Evolutionary conservation across 2,329 filamentous ascomycete genomes (phyloP), one percentile per base, ranked within the genome.

Genomic region (Fusarium xyrophilum): DNA sequence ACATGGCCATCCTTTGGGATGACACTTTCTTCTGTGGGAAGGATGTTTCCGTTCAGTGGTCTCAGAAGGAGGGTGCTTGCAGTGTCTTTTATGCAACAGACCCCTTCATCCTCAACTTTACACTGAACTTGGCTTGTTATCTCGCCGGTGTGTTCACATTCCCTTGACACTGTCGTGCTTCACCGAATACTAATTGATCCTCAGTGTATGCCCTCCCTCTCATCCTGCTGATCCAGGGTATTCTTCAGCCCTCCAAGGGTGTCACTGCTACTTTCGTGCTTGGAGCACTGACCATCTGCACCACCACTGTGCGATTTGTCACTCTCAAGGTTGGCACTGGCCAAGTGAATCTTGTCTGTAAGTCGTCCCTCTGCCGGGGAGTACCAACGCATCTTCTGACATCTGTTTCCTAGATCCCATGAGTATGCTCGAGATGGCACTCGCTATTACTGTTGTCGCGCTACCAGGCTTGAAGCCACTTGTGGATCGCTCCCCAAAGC

Each of bases 11-110:
- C 21, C 74, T 78, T 8, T 78, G 70, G 56, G 73, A 76, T 3
- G 76, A 78, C 14, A 78, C 76, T 2, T 78, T 78, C 65, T 78
- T 76, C 65, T 78, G 76, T 21, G 76, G 77, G 36, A 71, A 70
- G 44, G 60, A 78, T 25, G 77, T 78, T 13, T 76, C 76, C 1
- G 64, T 78, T 2, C 76, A 78, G 44, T 78, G 76, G 76, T 78
- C 76, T 0, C 76, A 77, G 36, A 76, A 78, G 32, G 76, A 78
- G 5, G 77, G 75, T 3, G 76, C 77, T 9, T 78, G 76, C 62
- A 78, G 75, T 50, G 76, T 78, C 19, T 78, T 78, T 13, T 78
- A 76, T 19, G 76, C 76, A 0, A 69, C 75, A 0, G 69, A 74
- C 42, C 76, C 76, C 2, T 78, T 78, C 44, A 77, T 78, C 46